Percentiles rank a stretch among this genome's conserved stretches.
These are phyloP conservation scores for Saccharomycopsis sp. DNA, from an alignment of 805 yeast species.

Conservation along the genomic window DNA sequence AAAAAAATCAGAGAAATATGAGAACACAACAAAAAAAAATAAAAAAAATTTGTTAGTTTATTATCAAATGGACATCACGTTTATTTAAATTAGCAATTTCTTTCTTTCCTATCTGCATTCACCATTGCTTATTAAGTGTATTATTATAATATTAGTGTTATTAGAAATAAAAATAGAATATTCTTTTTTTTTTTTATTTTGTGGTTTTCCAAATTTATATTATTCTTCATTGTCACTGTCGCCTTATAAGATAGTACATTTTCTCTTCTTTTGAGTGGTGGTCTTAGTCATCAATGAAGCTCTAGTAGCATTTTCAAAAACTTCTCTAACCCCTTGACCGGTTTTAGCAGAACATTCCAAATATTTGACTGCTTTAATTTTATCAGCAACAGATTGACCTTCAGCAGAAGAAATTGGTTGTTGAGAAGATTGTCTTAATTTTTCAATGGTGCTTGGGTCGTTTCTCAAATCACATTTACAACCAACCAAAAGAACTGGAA, in stretches of 20 bases:
- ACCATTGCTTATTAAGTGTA: too few species aligned
- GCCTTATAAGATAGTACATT: conserved; percentile 60
- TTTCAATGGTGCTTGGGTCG: conserved; percentile 71
- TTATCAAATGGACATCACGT: too few species aligned
- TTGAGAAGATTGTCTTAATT: conserved; percentile 65
- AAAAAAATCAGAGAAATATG: not conserved
- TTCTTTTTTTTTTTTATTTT: too few species aligned
- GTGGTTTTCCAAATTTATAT: too few species aligned
- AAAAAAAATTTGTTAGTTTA: too few species aligned
- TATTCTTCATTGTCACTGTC: too few species aligned
- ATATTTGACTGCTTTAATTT: conserved; percentile 81
- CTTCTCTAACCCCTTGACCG: conserved; percentile 88
- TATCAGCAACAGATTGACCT: conserved; percentile 81
- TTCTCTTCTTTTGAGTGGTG: conserved; percentile 45
- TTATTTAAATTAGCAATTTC: too few species aligned
- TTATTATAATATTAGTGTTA: too few species aligned
- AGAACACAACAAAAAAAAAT: not conserved
- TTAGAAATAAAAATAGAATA: too few species aligned
- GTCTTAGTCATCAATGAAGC: conserved; percentile 69
- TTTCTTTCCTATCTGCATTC: too few species aligned
- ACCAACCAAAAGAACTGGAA: conserved; percentile 87
- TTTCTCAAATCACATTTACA: conserved; percentile 86
- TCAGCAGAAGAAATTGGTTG: conserved; percentile 76
- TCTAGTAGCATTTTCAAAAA: conserved; percentile 86
- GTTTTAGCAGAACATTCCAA: conserved; percentile 91